A percentile compares a stretch with the other conserved stretches of the same genome.
These are phyloP conservation scores for Seiridium cupressi DNA, from an alignment of 2,329 filamentous ascomycete genomes.

Conservation along the genomic window DNA sequence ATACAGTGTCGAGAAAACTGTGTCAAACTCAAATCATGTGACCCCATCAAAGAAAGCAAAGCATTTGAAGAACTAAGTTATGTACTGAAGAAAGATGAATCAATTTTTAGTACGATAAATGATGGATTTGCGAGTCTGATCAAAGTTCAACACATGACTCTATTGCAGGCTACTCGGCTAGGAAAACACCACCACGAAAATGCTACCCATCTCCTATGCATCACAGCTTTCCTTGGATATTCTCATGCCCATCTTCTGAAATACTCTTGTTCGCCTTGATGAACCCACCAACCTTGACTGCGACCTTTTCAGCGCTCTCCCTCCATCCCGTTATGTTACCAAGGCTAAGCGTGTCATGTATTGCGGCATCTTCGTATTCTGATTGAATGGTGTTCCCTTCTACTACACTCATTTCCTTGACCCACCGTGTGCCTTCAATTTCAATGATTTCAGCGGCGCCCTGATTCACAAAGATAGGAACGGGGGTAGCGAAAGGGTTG, in stretches of 20 bases:
- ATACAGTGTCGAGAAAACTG: background rate
- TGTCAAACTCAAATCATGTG: too few relatives aligned
- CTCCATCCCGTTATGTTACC: constrained; percentile 40
- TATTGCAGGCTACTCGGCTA: background rate
- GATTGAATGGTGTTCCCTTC: constrained; percentile 28
- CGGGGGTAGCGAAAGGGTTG: constrained; percentile 18
- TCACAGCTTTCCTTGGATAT: background rate
- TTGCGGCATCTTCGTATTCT: constrained; percentile 35
- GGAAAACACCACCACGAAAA: background rate
- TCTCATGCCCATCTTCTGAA: background rate
- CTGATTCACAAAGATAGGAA: constrained; percentile 20
- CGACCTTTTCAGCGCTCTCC: constrained; percentile 23
- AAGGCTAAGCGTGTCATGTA: constrained; percentile 44
- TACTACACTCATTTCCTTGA: constrained; percentile 35
- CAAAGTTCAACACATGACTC: too few relatives aligned
- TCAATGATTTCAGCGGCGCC: constrained; percentile 28
- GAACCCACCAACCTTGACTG: constrained; percentile 20
- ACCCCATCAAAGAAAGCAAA: background rate
- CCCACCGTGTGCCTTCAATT: constrained; percentile 54
- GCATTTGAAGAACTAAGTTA: background rate
- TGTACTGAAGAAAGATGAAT: background rate
- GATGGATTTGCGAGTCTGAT: too few relatives aligned
- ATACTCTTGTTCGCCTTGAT: constrained; percentile 5
- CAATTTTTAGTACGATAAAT: too few relatives aligned
- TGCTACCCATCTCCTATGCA: too few relatives aligned